A percentile compares a stretch with the other conserved stretches of the same genome.
phyloP scores from a whole-genome alignment of 768 basidiomycete species.

The Hygrocybe coccinea region DNA sequence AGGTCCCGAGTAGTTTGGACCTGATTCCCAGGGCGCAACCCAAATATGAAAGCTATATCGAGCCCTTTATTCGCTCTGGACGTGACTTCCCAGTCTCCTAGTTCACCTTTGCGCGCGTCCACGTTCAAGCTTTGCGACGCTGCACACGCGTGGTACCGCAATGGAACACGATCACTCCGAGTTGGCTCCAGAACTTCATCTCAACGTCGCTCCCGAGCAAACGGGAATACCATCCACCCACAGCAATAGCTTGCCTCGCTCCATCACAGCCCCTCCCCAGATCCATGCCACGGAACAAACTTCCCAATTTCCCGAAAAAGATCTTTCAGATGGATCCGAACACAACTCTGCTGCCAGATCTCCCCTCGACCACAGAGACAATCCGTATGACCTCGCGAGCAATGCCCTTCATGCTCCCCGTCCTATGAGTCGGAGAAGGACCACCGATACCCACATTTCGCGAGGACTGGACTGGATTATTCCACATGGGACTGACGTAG shows the following conservation, averaged over 20 bases:
- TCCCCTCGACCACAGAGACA: not conserved
- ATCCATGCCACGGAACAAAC: not conserved
- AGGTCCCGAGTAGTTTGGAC: too few relatives aligned
- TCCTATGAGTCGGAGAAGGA: slow-evolving; percentile 8
- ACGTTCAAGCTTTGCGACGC: too few relatives aligned
- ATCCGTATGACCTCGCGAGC: not conserved
- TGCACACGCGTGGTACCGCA: too few relatives aligned
- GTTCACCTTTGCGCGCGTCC: too few relatives aligned
- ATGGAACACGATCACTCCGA: too few relatives aligned
- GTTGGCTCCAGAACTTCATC: too few relatives aligned
- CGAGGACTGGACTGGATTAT: slow-evolving; percentile 38
- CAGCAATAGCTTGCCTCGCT: not conserved
- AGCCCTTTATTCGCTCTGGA: too few relatives aligned
- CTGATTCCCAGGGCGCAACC: too few relatives aligned
- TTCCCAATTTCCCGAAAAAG: not conserved
- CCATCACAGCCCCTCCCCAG: not conserved
- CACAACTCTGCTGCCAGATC: not conserved
- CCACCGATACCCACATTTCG: slow-evolving; percentile 13
- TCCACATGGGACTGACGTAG: slow-evolving; percentile 21
- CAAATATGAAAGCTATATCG: too few relatives aligned
- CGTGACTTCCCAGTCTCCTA: too few relatives aligned
- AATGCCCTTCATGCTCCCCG: not conserved
- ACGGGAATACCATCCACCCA: not conserved
- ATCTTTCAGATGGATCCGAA: not conserved
- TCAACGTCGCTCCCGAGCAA: not conserved